These are phyloP conservation scores for Colletotrichum plurivorum DNA, from an alignment of 2,329 filamentous ascomycete species.

Conservation along the genomic window DNA sequence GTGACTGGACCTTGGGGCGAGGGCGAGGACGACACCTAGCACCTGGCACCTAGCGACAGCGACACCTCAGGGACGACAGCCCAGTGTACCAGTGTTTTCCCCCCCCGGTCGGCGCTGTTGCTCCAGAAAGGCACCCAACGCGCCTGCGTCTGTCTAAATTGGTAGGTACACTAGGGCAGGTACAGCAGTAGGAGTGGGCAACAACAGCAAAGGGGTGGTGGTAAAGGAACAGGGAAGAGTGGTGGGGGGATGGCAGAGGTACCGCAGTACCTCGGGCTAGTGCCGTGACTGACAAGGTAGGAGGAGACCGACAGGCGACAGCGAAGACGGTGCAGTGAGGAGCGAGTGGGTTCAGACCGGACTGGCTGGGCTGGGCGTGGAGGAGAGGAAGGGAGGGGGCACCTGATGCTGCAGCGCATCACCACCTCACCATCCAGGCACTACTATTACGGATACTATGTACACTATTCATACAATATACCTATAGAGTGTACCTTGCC, in stretches of 20 bases:
- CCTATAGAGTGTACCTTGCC: no score
- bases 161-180: no score
- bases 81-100: no score
- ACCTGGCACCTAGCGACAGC: no score
- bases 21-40: no score
- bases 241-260: background rate
- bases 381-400: background rate
- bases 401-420: background rate
- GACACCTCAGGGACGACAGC: no score
- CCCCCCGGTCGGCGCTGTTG: no score
- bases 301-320: background rate
- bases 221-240: background rate
- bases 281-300: background rate
- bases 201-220: background rate
- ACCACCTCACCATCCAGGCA: background rate
- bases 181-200: constrained; percentile 8
- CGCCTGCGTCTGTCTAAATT: no score
- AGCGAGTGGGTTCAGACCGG: background rate
- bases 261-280: constrained; percentile 11
- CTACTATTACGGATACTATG: background rate
- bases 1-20: no score
- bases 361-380: background rate
- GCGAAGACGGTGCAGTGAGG: background rate
- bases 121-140: no score
- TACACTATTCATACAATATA: no score